phyloP scores from a whole-genome alignment of 2,329 filamentous ascomycete species.

The Alternaria novae-zelandiae region DNA sequence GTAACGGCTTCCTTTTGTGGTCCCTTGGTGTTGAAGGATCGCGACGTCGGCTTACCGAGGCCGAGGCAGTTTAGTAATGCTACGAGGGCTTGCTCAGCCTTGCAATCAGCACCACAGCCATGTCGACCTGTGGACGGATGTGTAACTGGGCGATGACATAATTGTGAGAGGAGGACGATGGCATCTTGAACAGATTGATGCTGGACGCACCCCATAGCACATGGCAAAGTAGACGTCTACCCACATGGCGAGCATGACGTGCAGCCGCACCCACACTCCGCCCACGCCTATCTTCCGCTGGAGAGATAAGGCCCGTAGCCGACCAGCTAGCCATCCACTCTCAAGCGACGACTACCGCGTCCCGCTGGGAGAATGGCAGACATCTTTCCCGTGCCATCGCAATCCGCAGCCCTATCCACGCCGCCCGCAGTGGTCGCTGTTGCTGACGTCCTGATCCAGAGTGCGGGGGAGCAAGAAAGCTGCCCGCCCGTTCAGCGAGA shows the following conservation, averaged over 20 bases:
- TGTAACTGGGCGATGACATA: not conserved
- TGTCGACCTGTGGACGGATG: not conserved
- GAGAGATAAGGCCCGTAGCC: slow-evolving; percentile 24
- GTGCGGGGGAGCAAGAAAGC: slow-evolving; percentile 22
- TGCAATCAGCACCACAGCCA: not conserved
- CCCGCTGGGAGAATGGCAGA: slow-evolving; percentile 22
- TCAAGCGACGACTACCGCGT: slow-evolving; percentile 15
- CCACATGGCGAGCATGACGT: not conserved
- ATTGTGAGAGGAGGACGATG: not conserved
- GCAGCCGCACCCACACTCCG: slow-evolving; percentile 1
- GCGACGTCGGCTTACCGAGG: slow-evolving; percentile 1
- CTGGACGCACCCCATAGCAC: not conserved
- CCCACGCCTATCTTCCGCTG: slow-evolving; percentile 9
- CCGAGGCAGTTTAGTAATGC: not conserved
- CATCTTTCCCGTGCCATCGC: slow-evolving; percentile 10
- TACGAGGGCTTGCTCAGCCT: not conserved
- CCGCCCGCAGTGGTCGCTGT: not conserved
- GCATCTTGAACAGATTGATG: not conserved
- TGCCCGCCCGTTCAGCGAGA: not conserved
- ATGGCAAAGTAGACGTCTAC: not conserved
- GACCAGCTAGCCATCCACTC: slow-evolving; percentile 19
- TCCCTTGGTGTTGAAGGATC: not conserved
- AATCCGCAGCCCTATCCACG: slow-evolving; percentile 7
- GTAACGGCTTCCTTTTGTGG: not conserved
- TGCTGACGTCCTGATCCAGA: slow-evolving; percentile 15